These are phyloP conservation scores for Piper betle DNA, from an alignment of 164 flowering plant species.

Conservation along the genomic window DNA sequence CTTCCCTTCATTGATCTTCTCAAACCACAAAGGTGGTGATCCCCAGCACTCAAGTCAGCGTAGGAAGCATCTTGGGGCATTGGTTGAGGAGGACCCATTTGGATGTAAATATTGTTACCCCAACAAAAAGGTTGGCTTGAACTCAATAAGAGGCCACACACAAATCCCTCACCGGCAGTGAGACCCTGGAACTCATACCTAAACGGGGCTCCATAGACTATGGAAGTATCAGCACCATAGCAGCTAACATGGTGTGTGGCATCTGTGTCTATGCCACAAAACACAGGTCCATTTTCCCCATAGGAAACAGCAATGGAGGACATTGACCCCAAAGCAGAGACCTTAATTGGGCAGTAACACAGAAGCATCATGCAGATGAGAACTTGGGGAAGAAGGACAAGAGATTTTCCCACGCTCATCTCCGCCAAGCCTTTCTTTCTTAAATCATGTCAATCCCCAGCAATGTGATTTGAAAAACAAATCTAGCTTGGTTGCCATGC, in stretches of 20 bases:
- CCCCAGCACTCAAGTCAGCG: conserved; percentile 83
- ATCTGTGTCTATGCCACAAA: conserved; percentile 74
- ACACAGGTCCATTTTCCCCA: conserved; percentile 81
- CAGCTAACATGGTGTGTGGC: conserved; percentile 72
- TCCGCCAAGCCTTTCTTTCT: neutral
- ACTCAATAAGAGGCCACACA: conserved; percentile 69
- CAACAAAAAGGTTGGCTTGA: conserved; percentile 83
- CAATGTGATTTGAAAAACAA: too few species aligned
- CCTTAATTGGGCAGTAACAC: conserved; percentile 20
- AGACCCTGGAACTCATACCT: conserved; percentile 53
- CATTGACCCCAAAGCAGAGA: conserved; percentile 77
- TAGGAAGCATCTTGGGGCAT: conserved; percentile 32
- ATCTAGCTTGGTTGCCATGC: too few species aligned
- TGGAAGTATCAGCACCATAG: conserved; percentile 72
- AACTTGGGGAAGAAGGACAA: conserved; percentile 13
- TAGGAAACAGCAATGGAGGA: conserved; percentile 81
- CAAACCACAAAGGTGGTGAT: conserved; percentile 79
- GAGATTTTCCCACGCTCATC: conserved; percentile 15
- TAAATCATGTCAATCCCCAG: too few species aligned
- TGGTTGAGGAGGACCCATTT: conserved; percentile 79
- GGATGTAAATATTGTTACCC: conserved; percentile 66
- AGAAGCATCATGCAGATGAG: conserved; percentile 21
- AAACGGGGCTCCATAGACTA: conserved; percentile 57
- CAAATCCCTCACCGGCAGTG: conserved; percentile 85
- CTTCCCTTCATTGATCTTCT: conserved; percentile 32